Evolutionary conservation across 1,284 basidiomycete genomes (phyloP).

Genomic region (Erythrobasidium hasegawianum): DNA sequence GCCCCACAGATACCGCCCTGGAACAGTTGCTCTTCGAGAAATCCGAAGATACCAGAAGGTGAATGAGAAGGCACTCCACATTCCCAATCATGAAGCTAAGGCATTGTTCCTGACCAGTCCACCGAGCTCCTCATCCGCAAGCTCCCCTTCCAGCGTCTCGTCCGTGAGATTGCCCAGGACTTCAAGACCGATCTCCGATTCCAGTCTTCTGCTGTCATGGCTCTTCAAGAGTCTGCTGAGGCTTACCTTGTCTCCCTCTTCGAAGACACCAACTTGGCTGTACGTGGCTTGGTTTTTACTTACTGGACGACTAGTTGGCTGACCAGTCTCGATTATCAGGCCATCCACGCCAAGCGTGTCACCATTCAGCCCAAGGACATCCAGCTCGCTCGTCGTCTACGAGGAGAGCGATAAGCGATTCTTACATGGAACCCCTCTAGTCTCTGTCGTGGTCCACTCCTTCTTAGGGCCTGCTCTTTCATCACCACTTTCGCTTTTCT

Average conservation of each 20-base stretch:
- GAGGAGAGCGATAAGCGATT: conserved; percentile 55
- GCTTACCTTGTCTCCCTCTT: conserved; percentile 89
- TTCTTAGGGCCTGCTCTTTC: neutral
- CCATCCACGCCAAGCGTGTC: conserved; percentile 58
- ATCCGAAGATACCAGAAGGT: conserved; percentile 57
- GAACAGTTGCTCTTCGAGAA: conserved; percentile 58
- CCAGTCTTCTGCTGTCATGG: conserved; percentile 47
- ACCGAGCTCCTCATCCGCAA: conserved; percentile 89
- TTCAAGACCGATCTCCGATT: conserved; percentile 48
- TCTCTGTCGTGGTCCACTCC: neutral
- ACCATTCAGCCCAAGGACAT: conserved; percentile 70
- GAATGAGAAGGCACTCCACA: neutral
- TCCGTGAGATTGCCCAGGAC: conserved; percentile 47
- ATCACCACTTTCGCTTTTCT: neutral
- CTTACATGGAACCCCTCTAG: neutral
- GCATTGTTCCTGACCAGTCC: conserved; percentile 51
- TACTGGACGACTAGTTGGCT: neutral
- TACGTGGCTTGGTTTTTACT: conserved; percentile 5
- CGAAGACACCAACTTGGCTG: conserved; percentile 56
- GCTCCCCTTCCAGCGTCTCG: conserved; percentile 54
- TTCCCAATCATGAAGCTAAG: neutral
- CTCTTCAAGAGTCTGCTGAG: conserved; percentile 55
- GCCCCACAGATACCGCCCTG: conserved; percentile 59
- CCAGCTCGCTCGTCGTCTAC: conserved; percentile 59
- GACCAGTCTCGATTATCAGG: conserved; percentile 30